These are phyloP conservation scores for Cryptosporidium ubiquitum DNA, from an alignment of 169 alveolate genomes.

Conservation along the genomic window DNA sequence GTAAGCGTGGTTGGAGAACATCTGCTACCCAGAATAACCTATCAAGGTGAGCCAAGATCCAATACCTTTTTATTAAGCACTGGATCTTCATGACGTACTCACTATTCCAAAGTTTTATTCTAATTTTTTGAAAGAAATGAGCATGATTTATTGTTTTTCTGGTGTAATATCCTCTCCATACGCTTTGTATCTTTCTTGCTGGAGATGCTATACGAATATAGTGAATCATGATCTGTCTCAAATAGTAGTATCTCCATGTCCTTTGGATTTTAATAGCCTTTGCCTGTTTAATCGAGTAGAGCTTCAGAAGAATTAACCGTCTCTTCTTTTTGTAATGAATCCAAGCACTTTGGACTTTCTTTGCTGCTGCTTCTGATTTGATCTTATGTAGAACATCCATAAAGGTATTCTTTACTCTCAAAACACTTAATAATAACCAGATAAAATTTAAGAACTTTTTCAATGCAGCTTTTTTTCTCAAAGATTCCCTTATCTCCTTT, in stretches of 20 bases:
- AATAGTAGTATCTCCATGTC: constrained; percentile 50
- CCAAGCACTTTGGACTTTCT: constrained; percentile 36
- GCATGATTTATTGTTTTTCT: constrained; percentile 61
- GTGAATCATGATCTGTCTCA: constrained; percentile 42
- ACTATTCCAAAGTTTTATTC: constrained; percentile 44
- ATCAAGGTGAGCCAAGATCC: constrained; percentile 71
- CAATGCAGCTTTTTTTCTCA: constrained; percentile 27
- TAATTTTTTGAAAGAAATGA: constrained; percentile 31
- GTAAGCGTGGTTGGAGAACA: constrained; percentile 63
- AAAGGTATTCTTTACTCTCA: constrained; percentile 16
- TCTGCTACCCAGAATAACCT: constrained; percentile 62
- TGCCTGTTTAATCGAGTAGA: constrained; percentile 35
- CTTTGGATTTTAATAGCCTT: constrained; percentile 58
- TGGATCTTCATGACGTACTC: constrained; percentile 59
- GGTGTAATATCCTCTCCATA: constrained; percentile 77
- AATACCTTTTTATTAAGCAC: constrained; percentile 55
- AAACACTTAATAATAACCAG: neutral
- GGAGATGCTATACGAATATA: constrained; percentile 64
- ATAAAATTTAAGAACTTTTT: constrained; percentile 13
- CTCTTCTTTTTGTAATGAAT: constrained; percentile 29
- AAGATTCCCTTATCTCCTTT: constrained; percentile 13
- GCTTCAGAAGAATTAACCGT: neutral
- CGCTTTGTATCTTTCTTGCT: constrained; percentile 76
- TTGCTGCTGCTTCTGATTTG: constrained; percentile 55
- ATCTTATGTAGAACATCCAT: constrained; percentile 11